phyloP scores from a whole-genome alignment of 495 filamentous ascomycete species.

The Choiromyces venosus region DNA sequence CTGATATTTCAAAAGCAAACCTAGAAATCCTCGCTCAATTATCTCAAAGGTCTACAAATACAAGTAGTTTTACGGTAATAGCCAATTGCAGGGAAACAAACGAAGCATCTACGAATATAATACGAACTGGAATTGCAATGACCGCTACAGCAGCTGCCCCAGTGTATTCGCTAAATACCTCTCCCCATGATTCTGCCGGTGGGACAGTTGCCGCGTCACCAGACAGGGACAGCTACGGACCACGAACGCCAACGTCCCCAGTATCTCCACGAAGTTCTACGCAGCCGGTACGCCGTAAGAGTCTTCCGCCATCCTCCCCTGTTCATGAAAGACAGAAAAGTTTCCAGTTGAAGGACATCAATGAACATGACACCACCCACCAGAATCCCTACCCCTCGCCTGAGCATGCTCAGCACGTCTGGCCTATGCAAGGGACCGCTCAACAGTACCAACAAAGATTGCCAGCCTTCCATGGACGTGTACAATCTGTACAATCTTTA shows the following conservation, averaged over 20 bases:
- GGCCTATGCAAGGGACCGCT: conserved; percentile 30
- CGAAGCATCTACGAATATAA: conserved; percentile 2
- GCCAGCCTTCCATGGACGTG: conserved; percentile 36
- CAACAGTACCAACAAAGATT: conserved; percentile 37
- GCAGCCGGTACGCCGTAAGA: conserved; percentile 15
- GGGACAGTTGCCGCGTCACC: background rate
- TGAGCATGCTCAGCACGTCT: conserved; percentile 27
- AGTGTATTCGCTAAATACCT: conserved; percentile 4
- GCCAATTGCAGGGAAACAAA: background rate
- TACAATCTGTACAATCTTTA: conserved; percentile 38
- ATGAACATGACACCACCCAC: conserved; percentile 22
- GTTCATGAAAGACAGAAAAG: conserved; percentile 14
- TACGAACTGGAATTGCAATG: background rate
- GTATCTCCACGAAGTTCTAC: conserved; percentile 28
- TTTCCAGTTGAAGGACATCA: conserved; percentile 18
- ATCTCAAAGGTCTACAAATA: background rate
- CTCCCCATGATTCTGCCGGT: background rate
- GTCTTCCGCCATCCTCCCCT: conserved; percentile 29
- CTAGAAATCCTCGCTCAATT: background rate
- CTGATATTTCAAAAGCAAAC: background rate
- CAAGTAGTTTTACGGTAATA: conserved; percentile 14
- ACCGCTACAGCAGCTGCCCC: conserved; percentile 8
- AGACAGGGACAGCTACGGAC: conserved; percentile 12
- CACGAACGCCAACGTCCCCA: conserved; percentile 19
- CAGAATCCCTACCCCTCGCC: conserved; percentile 31